Percentiles rank a stretch among this genome's conserved stretches.
phyloP scores from a whole-genome alignment of 2,329 filamentous ascomycete species.

The Amauroascus verrucosus region DNA sequence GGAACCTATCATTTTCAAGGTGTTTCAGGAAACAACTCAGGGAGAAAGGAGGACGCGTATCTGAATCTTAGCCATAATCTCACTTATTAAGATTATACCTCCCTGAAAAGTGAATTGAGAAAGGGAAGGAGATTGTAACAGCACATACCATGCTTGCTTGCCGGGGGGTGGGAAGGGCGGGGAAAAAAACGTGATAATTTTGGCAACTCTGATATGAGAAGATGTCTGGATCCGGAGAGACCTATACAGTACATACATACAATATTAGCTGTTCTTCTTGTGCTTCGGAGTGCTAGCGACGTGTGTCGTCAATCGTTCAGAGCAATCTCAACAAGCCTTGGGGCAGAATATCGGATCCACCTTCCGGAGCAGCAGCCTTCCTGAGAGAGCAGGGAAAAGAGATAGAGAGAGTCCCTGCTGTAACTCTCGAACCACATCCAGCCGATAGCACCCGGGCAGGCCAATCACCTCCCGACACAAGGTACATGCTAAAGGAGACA shows the following conservation, averaged over 20 bases:
- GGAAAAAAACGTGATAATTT: no score
- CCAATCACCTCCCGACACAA: slow-evolving; percentile 7
- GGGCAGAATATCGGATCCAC: not conserved
- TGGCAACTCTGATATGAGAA: not conserved
- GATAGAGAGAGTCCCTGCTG: not conserved
- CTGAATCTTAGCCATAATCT: no score
- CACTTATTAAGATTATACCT: no score
- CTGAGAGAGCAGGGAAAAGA: no score
- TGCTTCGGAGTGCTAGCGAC: not conserved
- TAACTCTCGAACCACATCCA: not conserved
- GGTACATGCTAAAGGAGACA: slow-evolving; percentile 7
- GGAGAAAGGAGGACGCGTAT: not conserved
- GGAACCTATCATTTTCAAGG: not conserved
- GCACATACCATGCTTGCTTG: no score
- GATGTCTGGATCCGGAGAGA: not conserved
- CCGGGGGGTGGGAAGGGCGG: no score
- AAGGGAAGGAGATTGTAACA: no score
- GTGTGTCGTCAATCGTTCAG: slow-evolving; percentile 8
- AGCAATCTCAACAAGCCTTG: slow-evolving; percentile 1
- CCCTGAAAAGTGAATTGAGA: not conserved
- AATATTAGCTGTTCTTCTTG: no score
- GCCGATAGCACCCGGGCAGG: not conserved
- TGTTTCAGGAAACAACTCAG: not conserved
- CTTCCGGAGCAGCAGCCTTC: slow-evolving; percentile 1
- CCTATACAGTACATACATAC: no score